A percentile compares a stretch with the other conserved stretches of the same genome.
These are phyloP conservation scores for Umbelopsis vinacea DNA, from an alignment of 192 early-diverging fungal species.

Conservation along the genomic window DNA sequence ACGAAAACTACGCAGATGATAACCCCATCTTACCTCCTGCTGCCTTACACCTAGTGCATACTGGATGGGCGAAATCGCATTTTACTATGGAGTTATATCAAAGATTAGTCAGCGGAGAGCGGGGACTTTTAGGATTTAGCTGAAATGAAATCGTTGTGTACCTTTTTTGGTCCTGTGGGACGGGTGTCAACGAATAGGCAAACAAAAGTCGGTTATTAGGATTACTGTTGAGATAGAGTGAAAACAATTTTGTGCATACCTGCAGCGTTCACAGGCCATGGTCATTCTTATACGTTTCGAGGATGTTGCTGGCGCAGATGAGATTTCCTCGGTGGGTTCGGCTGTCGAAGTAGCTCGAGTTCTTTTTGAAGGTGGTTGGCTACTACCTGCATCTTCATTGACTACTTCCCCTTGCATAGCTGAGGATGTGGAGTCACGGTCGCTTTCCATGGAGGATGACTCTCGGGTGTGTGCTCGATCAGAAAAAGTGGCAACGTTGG, in stretches of 20 bases:
- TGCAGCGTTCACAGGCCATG: conserved; percentile 46
- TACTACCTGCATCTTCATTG: background rate
- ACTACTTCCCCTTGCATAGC: background rate
- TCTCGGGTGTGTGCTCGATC: background rate
- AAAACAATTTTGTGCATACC: conserved; percentile 29
- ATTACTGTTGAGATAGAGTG: too few relatives aligned
- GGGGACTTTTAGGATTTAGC: background rate
- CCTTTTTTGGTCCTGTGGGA: conserved; percentile 20
- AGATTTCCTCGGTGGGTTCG: conserved; percentile 8
- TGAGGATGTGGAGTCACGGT: conserved; percentile 17
- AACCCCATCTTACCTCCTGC: background rate
- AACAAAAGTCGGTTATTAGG: too few relatives aligned
- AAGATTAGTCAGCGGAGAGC: conserved; percentile 1
- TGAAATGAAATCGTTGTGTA: background rate
- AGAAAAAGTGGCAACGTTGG: background rate
- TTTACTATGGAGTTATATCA: background rate
- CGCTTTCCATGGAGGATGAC: conserved; percentile 13
- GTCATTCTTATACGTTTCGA: conserved; percentile 47
- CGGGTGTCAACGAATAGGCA: background rate
- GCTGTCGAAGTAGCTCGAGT: background rate
- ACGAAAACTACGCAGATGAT: background rate
- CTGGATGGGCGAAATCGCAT: conserved; percentile 23
- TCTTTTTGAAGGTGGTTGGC: conserved; percentile 8
- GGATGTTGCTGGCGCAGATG: conserved; percentile 13
- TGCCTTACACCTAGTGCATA: conserved; percentile 6